Evolutionary conservation across 1,284 basidiomycete genomes (phyloP).

Genomic region (Ganoderma sinense): DNA sequence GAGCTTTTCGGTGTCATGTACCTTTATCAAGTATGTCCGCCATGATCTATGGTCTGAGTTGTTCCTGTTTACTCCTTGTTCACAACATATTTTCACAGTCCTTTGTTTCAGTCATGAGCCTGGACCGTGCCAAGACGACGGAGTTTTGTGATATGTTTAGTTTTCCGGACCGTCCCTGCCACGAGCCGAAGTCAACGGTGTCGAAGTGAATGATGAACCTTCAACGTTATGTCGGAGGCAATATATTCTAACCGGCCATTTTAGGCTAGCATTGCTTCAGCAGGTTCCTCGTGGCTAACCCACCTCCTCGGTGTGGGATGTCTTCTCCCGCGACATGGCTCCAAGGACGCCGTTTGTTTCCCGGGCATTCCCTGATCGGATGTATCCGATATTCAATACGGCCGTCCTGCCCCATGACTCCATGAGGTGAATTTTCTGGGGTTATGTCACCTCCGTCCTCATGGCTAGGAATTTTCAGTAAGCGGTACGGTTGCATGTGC

Average conservation of each 20-base stretch:
- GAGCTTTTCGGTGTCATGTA: background rate
- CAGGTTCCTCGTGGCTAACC: background rate
- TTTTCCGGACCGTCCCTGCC: background rate
- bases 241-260: background rate
- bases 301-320: background rate
- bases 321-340: slow-evolving; percentile 5
- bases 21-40: background rate
- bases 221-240: background rate
- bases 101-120: background rate
- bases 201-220: background rate
- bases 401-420: background rate
- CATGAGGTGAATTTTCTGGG: background rate
- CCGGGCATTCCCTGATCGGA: background rate
- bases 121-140: background rate
- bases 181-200: background rate
- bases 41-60: background rate
- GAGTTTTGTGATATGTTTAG: background rate
- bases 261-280: background rate
- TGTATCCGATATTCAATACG: background rate
- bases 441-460: background rate
- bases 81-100: background rate
- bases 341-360: background rate
- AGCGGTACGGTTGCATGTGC: background rate
- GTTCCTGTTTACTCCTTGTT: background rate
- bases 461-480: background rate